Evolutionary conservation across 768 basidiomycete species (phyloP).

Genomic region (Suillus paluster): DNA sequence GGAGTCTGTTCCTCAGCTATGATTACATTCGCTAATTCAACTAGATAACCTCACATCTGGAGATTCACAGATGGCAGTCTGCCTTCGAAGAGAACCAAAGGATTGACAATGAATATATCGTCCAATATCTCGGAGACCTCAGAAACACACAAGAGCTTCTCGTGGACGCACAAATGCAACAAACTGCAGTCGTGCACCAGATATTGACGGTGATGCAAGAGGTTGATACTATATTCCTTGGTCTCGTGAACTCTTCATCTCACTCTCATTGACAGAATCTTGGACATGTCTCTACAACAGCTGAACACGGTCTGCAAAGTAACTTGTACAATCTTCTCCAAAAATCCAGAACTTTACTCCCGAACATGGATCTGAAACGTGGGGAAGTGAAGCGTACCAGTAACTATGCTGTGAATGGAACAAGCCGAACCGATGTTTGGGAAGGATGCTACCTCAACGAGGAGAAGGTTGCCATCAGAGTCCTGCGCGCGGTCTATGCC

Average conservation of each 20-base stretch:
- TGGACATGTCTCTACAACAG: constrained; percentile 14
- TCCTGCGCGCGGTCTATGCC: constrained; percentile 53
- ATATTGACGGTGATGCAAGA: constrained; percentile 58
- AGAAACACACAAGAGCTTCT: constrained; percentile 43
- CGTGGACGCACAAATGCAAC: constrained; percentile 36
- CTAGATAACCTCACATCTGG: constrained; percentile 51
- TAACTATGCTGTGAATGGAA: constrained; percentile 55
- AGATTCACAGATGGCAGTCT: constrained; percentile 53
- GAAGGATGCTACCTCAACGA: constrained; percentile 57
- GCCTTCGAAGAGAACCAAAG: constrained; percentile 44
- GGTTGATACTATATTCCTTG: constrained; percentile 27
- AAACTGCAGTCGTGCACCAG: constrained; percentile 38
- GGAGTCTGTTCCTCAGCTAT: not conserved
- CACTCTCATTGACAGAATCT: constrained; percentile 28
- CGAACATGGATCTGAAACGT: constrained; percentile 51
- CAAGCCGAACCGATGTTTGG: constrained; percentile 56
- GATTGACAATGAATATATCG: constrained; percentile 48
- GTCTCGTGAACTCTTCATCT: not conserved
- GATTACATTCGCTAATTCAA: constrained; percentile 11
- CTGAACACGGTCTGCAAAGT: constrained; percentile 47
- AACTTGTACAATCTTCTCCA: constrained; percentile 56
- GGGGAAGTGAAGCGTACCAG: constrained; percentile 59
- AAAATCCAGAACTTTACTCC: constrained; percentile 51
- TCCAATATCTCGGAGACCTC: constrained; percentile 49
- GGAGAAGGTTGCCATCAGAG: constrained; percentile 62